These are phyloP conservation scores for Punica granatum DNA, from an alignment of 345 rosid genomes.

Conservation along the genomic window DNA sequence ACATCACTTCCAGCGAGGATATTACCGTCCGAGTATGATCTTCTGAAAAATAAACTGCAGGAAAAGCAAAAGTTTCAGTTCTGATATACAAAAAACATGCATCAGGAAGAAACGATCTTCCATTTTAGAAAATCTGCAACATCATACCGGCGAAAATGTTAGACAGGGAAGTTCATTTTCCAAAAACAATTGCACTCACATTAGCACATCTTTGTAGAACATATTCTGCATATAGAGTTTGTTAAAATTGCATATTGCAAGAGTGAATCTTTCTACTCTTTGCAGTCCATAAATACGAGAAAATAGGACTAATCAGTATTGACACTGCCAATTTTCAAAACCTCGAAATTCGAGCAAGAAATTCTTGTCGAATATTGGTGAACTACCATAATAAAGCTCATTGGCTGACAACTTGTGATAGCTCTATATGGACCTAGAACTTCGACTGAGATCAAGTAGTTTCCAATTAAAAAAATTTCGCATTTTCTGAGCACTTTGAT, in stretches of 20 bases:
- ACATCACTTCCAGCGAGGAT: constrained; percentile 41
- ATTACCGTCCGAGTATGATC: constrained; percentile 85
- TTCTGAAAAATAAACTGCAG: constrained; percentile 50
- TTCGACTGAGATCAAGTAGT: background rate
- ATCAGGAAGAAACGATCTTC: background rate
- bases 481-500: background rate
- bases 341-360: background rate
- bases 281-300: background rate
- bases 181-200: no score
- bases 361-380: background rate
- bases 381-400: background rate
- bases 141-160: no score
- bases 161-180: no score
- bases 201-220: background rate
- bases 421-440: background rate
- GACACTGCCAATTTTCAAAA: background rate
- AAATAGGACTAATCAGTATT: background rate
- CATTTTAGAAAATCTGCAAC: background rate
- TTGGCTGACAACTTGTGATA: background rate
- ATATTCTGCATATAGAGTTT: background rate
- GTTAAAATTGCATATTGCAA: background rate
- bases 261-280: background rate
- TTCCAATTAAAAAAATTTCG: background rate
- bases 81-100: background rate
- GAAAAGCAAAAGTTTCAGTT: background rate